Conservation (phyloP, 1,284 basidiomycete species). For the Puccinia polysora region DNA sequence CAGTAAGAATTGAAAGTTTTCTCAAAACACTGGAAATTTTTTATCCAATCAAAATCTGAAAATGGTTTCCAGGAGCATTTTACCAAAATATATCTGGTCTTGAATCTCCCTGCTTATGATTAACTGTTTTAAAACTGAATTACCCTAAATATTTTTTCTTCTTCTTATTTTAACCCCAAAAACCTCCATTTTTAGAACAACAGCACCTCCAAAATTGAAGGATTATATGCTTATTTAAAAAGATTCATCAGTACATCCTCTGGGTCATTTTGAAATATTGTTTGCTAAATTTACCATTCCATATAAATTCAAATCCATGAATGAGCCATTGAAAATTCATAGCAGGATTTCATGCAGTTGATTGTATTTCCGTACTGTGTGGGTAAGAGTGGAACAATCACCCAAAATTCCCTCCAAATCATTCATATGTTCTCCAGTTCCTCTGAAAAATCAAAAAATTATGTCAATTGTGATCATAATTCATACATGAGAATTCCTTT, state of each 20-base stretch:
- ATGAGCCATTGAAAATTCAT: not conserved
- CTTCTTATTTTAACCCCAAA: not conserved
- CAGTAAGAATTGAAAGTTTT: not conserved
- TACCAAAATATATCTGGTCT: not conserved
- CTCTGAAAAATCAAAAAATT: no score
- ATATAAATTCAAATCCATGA: not conserved
- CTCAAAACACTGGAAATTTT: not conserved
- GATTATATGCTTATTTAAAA: not conserved
- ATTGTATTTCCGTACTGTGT: no score
- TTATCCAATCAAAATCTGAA: not conserved
- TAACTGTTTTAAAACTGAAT: not conserved
- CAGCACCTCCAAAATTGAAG: not conserved
- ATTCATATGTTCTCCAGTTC: no score
- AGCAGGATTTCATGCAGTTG: no score
- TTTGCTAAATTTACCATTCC: not conserved
- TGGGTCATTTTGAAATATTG: not conserved
- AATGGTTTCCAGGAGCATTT: not conserved
- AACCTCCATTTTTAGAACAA: not conserved
- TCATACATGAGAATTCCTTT: no score
- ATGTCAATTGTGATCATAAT: no score
- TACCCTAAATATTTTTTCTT: not conserved
- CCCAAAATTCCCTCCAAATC: no score
- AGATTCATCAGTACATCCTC: not conserved
- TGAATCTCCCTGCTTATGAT: not conserved
- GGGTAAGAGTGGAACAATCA: no score